Base-by-base conservation (phyloP, 768 basidiomycete genomes). In the Phylloporus sp. region DNA sequence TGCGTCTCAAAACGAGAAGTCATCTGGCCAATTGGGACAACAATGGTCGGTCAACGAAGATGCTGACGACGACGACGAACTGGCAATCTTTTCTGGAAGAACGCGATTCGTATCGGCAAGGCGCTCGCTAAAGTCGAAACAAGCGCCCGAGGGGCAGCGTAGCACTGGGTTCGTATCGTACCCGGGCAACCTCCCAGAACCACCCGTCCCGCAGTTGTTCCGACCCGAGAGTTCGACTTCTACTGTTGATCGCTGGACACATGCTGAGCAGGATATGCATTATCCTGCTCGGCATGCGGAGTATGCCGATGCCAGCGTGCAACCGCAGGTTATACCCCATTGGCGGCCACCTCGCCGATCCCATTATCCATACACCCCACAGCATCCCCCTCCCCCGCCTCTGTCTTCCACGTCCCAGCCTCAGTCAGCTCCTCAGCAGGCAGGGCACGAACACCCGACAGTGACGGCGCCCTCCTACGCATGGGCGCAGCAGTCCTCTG, bases 61-160 rank as follows among this genome's bases (percentile, higher is more conserved):
- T 39, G 72, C 72, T 10, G 70, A 66, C 1, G 82, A 61, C 1
- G 82, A 61, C 17, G 85, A 87, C 48, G 85, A 84, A 50, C 69
- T 88, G 5, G 70, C 78, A 0, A 83, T 87, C 35, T 82, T 86
- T 55, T 79, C 82, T 0, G 86, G 85, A 5, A 77, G 78, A 48
- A 82, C 78, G 0, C 72, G 79, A 9, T 77, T 87, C 32, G 76
- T 86, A 13, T 76, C 79, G 3, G 66, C 70, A 8, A 72, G 74
- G 54, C 67, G 66, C 59, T 45, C 64, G 24, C 61, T 50, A 26
- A 60, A 61, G 20, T 45, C 49, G 21, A 52, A 44, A 33, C 53
- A 54, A 29, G 9, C 45, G 2, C 24, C 45, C 3, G 61, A 58
- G 6, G 42, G 28, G 1, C 20, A 3, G 5, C 50, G 48, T 44